Percentiles rank a stretch among this genome's conserved stretches.
Evolutionary conservation across 176 grass and related monocot genomes (phyloP).

Genomic region (maize (Zea mays)): DNA sequence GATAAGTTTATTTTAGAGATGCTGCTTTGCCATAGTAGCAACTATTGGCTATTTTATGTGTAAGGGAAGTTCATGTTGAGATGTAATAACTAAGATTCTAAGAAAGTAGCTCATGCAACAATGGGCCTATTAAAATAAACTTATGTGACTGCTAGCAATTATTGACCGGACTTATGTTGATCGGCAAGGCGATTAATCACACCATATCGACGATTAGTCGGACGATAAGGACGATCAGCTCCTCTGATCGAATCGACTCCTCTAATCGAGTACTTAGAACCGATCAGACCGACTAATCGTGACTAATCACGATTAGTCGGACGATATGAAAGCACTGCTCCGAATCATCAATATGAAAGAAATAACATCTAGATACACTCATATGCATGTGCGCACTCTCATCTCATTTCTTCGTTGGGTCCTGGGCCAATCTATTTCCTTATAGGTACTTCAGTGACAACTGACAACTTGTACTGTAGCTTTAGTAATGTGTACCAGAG

Average conservation of each 20-base stretch:
- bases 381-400: too few relatives aligned
- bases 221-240: too few relatives aligned
- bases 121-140: slow-evolving; percentile 23
- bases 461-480: background rate
- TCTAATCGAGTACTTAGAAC: too few relatives aligned
- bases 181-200: too few relatives aligned
- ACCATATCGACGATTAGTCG: too few relatives aligned
- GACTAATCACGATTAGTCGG: too few relatives aligned
- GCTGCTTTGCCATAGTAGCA: slow-evolving; percentile 10
- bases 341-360: background rate
- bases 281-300: too few relatives aligned
- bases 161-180: background rate
- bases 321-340: too few relatives aligned
- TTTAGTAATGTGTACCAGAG: slow-evolving; percentile 6
- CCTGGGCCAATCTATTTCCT: background rate
- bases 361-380: background rate
- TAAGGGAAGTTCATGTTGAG: background rate
- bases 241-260: too few relatives aligned
- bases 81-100: slow-evolving; percentile 4
- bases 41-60: slow-evolving; percentile 13
- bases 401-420: background rate
- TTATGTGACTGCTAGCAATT: background rate
- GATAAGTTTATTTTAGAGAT: slow-evolving; percentile 14
- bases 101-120: slow-evolving; percentile 4
- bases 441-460: background rate